phyloP scores from a whole-genome alignment of 2,329 filamentous ascomycete species.

The Xylariaceae sp. region DNA sequence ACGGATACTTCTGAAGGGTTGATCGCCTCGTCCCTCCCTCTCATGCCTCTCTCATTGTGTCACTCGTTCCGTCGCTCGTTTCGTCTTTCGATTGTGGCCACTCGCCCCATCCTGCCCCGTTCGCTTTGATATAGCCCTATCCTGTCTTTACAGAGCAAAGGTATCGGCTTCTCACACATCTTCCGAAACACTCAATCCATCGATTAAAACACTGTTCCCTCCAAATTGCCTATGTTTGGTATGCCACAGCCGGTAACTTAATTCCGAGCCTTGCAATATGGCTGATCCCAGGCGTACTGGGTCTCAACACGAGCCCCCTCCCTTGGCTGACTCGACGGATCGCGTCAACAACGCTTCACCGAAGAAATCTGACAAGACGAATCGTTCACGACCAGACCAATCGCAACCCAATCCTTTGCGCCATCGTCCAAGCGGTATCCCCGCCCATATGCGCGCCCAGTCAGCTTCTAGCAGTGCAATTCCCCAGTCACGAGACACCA shows the following conservation, averaged over 20 bases:
- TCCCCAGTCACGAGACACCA: constrained; percentile 1
- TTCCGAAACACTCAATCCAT: too few relatives aligned
- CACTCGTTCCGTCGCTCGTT: too few relatives aligned
- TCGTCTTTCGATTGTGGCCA: not conserved
- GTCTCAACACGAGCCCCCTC: constrained; percentile 21
- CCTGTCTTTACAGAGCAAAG: too few relatives aligned
- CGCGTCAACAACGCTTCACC: constrained; percentile 24
- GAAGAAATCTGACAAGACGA: constrained; percentile 15
- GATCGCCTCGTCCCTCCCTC: too few relatives aligned
- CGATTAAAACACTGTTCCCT: too few relatives aligned
- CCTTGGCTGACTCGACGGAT: constrained; percentile 29
- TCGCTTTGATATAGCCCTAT: not conserved
- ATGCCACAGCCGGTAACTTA: too few relatives aligned
- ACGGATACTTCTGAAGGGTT: too few relatives aligned
- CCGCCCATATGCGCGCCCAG: constrained; percentile 2
- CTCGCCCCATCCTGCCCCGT: not conserved
- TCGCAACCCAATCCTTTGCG: constrained; percentile 21
- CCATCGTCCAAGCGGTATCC: constrained; percentile 17
- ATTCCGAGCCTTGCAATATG: constrained; percentile 16
- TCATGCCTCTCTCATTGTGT: too few relatives aligned
- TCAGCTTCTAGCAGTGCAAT: constrained; percentile 4
- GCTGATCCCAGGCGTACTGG: constrained; percentile 15
- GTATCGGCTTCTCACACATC: too few relatives aligned
- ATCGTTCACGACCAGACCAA: constrained; percentile 2
- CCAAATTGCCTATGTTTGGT: too few relatives aligned